These are phyloP conservation scores for Fusarium phyllophilum DNA, from an alignment of 2,329 filamentous ascomycete genomes.

Conservation along the genomic window DNA sequence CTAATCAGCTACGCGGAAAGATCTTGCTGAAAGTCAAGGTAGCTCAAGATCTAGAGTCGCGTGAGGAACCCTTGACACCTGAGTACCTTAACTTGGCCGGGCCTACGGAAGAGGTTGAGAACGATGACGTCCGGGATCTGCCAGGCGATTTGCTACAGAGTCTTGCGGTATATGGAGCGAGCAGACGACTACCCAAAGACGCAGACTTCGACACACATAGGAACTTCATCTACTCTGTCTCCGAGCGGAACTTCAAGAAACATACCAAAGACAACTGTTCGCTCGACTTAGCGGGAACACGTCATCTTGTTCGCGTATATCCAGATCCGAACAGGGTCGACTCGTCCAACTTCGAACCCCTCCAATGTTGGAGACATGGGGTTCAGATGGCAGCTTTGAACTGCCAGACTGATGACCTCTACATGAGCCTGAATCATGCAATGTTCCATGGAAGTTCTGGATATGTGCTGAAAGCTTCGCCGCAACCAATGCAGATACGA, in stretches of 20 bases:
- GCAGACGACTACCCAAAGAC: neutral
- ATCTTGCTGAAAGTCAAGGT: slow-evolving; percentile 20
- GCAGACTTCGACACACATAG: neutral
- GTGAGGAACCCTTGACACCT: neutral
- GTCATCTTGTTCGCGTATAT: slow-evolving; percentile 19
- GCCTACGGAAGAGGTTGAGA: rapidly evolving
- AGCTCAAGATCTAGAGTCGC: neutral
- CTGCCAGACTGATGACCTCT: slow-evolving; percentile 12
- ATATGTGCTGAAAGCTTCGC: neutral
- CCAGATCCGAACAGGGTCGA: slow-evolving; percentile 25
- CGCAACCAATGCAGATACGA: neutral
- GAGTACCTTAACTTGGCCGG: neutral
- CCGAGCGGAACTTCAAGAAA: slow-evolving; percentile 6
- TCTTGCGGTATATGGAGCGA: slow-evolving; percentile 21
- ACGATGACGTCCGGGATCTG: rapidly evolving
- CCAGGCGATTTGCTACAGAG: neutral
- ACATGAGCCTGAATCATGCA: slow-evolving; percentile 8
- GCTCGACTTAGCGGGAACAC: neutral
- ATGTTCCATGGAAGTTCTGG: slow-evolving; percentile 14
- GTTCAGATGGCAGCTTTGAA: slow-evolving; percentile 30
- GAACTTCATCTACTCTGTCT: slow-evolving; percentile 24
- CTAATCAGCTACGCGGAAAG: neutral
- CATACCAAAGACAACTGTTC: neutral
- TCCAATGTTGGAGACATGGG: slow-evolving; percentile 14
- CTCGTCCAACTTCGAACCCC: slow-evolving; percentile 22